Percentiles rank a stretch among this genome's conserved stretches.
Conservation (phyloP, 805 yeast species). For the Saturnispora quitensis region DNA sequence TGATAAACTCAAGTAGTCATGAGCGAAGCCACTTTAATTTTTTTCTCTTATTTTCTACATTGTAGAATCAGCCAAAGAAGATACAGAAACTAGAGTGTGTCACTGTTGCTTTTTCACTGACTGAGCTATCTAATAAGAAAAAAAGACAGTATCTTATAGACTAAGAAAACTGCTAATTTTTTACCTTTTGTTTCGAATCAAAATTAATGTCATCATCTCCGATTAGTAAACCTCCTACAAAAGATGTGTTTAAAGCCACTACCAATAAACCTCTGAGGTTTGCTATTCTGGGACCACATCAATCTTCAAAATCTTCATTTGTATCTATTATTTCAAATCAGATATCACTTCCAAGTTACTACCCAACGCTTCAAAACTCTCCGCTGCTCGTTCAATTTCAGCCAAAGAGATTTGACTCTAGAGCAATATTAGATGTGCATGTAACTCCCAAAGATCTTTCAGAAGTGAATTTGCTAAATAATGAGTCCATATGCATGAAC, state of each 20-base stretch:
- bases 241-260: conserved; percentile 22
- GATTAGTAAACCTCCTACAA: conserved; percentile 7
- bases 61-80: no score
- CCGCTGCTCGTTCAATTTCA: conserved; percentile 48
- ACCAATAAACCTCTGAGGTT: conserved; percentile 25
- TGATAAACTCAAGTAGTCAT: no score
- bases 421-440: conserved; percentile 39
- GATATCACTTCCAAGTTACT: conserved; percentile 50
- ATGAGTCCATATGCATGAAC: neutral
- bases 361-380: conserved; percentile 59
- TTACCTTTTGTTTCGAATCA: neutral
- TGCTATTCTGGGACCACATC: conserved; percentile 26
- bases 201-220: neutral
- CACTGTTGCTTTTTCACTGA: no score
- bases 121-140: no score
- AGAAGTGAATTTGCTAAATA: conserved; percentile 19
- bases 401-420: conserved; percentile 33
- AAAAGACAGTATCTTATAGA: neutral
- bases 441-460: conserved; percentile 33
- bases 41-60: no score
- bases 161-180: neutral
- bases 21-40: no score
- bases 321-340: conserved; percentile 24
- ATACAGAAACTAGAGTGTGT: no score
- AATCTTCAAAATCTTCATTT: conserved; percentile 26